Conservation (phyloP, 1,139 yeast genomes). For the Candida pseudocylindracea region DNA sequence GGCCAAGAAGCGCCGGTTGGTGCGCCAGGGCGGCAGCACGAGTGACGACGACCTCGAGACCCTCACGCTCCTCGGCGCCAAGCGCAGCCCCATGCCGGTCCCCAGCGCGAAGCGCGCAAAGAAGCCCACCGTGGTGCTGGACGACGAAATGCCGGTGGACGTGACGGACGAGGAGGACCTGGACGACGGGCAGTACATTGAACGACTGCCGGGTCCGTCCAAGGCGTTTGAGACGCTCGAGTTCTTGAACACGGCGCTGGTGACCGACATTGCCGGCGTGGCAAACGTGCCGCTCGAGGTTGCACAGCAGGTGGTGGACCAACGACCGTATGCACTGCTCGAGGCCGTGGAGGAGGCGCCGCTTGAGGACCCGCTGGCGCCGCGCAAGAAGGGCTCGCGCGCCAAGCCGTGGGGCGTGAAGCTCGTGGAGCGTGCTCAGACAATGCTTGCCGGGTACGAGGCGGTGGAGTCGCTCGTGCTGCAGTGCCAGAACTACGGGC, state of each 20-base stretch:
- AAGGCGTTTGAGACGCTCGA: slow-evolving; percentile 31
- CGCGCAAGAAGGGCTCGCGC: slow-evolving; percentile 6
- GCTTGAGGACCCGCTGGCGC: slow-evolving; percentile 11
- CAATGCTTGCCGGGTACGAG: slow-evolving; percentile 65
- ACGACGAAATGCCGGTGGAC: slow-evolving; percentile 7
- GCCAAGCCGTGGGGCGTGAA: slow-evolving; percentile 52
- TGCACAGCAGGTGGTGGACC: slow-evolving; percentile 35
- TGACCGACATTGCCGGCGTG: slow-evolving; percentile 59
- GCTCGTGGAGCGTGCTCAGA: slow-evolving; percentile 46
- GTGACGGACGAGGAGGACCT: slow-evolving; percentile 12
- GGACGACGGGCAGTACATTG: slow-evolving; percentile 10
- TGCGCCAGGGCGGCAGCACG: slow-evolving; percentile 8
- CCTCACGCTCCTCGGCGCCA: slow-evolving; percentile 12
- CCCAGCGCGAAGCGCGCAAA: slow-evolving; percentile 6
- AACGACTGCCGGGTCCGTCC: slow-evolving; percentile 7
- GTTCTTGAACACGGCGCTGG: slow-evolving; percentile 59
- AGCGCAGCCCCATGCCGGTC: slow-evolving; percentile 12
- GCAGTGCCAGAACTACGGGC: slow-evolving; percentile 64
- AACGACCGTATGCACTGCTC: slow-evolving; percentile 47
- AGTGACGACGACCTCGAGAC: slow-evolving; percentile 15
- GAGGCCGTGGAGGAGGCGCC: slow-evolving; percentile 33
- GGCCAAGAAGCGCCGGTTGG: slow-evolving; percentile 14
- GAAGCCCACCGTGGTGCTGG: slow-evolving; percentile 4
- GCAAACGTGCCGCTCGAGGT: slow-evolving; percentile 47
- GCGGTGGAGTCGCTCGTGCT: slow-evolving; percentile 84